Base-by-base conservation (phyloP, 1,284 basidiomycete species). In the Papiliotrema fonsecae region DNA sequence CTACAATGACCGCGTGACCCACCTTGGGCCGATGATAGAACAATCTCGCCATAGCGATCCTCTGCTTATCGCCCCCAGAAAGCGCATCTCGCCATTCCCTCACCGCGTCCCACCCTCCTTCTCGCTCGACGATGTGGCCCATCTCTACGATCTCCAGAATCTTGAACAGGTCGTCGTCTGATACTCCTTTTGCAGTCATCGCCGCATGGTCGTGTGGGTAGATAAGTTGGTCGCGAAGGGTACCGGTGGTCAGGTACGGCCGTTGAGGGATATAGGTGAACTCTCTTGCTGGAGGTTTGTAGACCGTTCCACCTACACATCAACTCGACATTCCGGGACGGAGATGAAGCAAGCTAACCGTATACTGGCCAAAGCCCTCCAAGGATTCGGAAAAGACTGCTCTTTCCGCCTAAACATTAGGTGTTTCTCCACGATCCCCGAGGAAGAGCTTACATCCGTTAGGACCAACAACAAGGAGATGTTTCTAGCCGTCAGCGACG, bases 351-450 rank as follows among this genome's bases (percentile, higher is more conserved):
- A 18, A 2, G 49, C 76, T 42, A 49, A 77, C 84, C 94, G 64
- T 97, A 96, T 4, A 97, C 87, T 1, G 94, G 93, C 93, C 94
- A 98, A 6, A 98, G 81, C 18, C 93, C 94, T 35, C 93, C 94
- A 2, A 98, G 78, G 52, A 97, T 96, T 24, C 94, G 83, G 79
- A 96, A 97, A 43, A 97, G 75, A 6, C 86, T 89, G 0, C 86
- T 88, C 70, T 94, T 94, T 22, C 91, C 91, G 61, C 88, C 61
- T 62, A 37, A 24, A 84, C 83, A 54, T 27, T 47, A 26, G 42
- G 49, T 6, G 7, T 40, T 11, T 6, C 16, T 35, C 11, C 32
- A 16, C 25, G 34, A 43, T 18, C 36, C 28, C 21, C 41, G 6
- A 22, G 19, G 13, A 9, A 22, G 1, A 18, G 52, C 61, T 51